These are phyloP conservation scores for Rosa lucieae DNA, from an alignment of 306 rosid genomes.

Conservation along the genomic window DNA sequence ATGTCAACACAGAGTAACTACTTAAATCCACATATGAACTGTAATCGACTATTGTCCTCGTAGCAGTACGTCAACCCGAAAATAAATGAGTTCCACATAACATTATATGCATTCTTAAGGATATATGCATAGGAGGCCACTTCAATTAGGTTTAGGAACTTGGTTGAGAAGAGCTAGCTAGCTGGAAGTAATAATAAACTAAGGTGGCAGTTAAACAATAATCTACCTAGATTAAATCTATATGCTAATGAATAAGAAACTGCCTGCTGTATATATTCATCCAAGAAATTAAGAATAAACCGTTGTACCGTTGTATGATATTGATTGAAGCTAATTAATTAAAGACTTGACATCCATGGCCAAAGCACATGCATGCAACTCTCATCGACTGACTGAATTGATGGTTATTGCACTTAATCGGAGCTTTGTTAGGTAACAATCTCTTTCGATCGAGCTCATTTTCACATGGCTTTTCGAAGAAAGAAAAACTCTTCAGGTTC, in stretches of 20 bases:
- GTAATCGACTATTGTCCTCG: background rate
- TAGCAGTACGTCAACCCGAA: background rate
- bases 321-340: slow-evolving; percentile 2
- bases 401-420: slow-evolving; percentile 4
- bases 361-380: slow-evolving; percentile 7
- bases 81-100: background rate
- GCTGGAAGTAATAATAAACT: background rate
- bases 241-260: background rate
- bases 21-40: background rate
- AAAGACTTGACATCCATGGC: background rate
- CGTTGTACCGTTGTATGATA: slow-evolving; percentile 3
- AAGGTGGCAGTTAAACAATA: slow-evolving; percentile 7
- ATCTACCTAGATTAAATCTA: background rate
- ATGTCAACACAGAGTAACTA: background rate
- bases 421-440: slow-evolving; percentile 7
- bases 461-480: background rate
- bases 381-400: background rate
- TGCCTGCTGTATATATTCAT: background rate
- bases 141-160: background rate
- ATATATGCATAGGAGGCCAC: background rate
- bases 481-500: background rate
- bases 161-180: background rate
- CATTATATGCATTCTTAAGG: no score
- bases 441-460: background rate
- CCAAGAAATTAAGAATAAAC: background rate